Percentiles rank a stretch among this genome's conserved stretches.
Evolutionary conservation across 2,329 filamentous ascomycete genomes (phyloP).

Genomic region (Pseudogymnoascus sp.): DNA sequence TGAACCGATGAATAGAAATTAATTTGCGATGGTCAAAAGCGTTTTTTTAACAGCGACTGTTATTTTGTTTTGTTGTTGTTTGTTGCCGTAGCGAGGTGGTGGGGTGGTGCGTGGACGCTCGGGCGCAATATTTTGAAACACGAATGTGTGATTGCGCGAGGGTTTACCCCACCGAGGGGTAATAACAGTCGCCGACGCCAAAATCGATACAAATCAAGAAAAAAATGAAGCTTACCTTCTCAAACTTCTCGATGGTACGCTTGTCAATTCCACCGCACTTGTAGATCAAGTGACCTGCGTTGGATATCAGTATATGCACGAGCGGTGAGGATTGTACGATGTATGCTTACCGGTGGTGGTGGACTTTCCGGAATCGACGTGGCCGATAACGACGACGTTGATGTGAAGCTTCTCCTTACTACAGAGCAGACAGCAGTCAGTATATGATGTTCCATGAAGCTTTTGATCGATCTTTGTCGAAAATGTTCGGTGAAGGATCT

Average conservation of each 20-base stretch:
- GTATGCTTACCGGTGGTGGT: conserved; percentile 74
- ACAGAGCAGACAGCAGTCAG: conserved; percentile 25
- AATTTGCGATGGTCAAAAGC: background rate
- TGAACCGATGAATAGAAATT: background rate
- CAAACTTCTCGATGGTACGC: conserved; percentile 99
- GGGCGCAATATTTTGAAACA: conserved; percentile 16
- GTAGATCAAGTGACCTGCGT: conserved; percentile 93
- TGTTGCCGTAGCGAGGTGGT: conserved; percentile 15
- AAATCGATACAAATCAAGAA: conserved; percentile 10
- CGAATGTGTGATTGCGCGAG: conserved; percentile 21
- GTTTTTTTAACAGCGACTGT: conserved; percentile 8
- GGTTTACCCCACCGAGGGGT: conserved; percentile 27
- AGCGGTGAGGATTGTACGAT: conserved; percentile 2
- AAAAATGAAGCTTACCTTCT: conserved; percentile 66
- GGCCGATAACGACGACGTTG: conserved; percentile 97
- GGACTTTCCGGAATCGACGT: conserved; percentile 99
- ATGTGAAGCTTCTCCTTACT: conserved; percentile 97
- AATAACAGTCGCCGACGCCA: conserved; percentile 22
- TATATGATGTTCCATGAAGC: conserved; percentile 15
- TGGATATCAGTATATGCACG: conserved; percentile 24
- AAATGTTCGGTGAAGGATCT: conserved; percentile 11
- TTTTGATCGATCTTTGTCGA: conserved; percentile 16
- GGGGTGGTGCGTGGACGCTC: conserved; percentile 13
- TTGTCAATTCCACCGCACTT: conserved; percentile 99
- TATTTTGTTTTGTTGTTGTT: conserved; percentile 8